Conservation (phyloP, 768 basidiomycete genomes). For the Agaricus blazei region DNA sequence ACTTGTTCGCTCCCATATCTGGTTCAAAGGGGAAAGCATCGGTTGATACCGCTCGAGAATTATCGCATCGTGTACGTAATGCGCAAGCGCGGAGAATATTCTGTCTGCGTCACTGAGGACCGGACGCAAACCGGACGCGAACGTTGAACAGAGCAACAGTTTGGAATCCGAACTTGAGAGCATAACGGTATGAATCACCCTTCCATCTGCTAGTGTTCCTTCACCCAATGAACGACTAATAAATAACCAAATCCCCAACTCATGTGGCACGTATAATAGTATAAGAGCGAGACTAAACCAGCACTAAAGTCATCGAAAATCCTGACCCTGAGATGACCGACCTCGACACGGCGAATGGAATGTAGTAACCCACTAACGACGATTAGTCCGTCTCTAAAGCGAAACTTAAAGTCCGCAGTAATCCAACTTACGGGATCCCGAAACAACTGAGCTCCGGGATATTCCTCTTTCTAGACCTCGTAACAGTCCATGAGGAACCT, state of each 20-base stretch:
- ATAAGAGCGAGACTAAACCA: too few relatives aligned
- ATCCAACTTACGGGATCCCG: conserved; percentile 62
- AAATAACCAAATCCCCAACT: too few relatives aligned
- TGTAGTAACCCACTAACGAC: conserved; percentile 58
- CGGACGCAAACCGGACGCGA: too few relatives aligned
- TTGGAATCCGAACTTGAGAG: too few relatives aligned
- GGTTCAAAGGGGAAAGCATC: too few relatives aligned
- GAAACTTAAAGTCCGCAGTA: too few relatives aligned
- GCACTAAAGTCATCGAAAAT: conserved; percentile 43
- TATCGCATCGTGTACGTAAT: too few relatives aligned
- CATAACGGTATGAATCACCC: conserved; percentile 49
- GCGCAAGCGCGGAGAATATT: too few relatives aligned
- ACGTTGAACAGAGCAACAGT: too few relatives aligned
- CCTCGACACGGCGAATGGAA: conserved; percentile 31
- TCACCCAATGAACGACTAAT: conserved; percentile 73
- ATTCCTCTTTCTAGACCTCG: conserved; percentile 56
- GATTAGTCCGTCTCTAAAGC: neutral
- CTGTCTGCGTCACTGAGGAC: too few relatives aligned
- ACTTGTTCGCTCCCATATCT: too few relatives aligned
- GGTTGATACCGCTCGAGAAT: too few relatives aligned
- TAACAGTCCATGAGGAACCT: conserved; percentile 53
- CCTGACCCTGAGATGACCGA: neutral
- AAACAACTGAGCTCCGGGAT: conserved; percentile 61
- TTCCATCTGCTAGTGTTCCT: conserved; percentile 69
- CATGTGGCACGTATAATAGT: neutral